Base-by-base conservation (phyloP, 2,329 filamentous ascomycete genomes). In the Neofusicoccum parvum region DNA sequence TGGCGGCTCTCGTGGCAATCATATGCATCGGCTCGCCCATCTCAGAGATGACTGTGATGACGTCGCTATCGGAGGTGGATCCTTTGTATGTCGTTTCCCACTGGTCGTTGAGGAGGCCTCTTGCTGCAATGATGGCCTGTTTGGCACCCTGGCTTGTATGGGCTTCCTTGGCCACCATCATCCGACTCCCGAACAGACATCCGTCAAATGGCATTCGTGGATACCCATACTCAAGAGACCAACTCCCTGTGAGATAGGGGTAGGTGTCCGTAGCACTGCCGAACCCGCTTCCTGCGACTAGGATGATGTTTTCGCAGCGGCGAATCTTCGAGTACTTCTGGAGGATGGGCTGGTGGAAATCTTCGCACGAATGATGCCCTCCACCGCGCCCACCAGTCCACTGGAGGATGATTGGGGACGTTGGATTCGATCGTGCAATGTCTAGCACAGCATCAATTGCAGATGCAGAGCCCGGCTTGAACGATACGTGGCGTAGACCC, bases 1-100 rank as follows among this genome's bases (percentile, higher is more conserved):
- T 84, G 50, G 97, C 92, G 83, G 94, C 94, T 66, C 94, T 89
- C 48, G 93, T 97, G 32, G 94, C 94, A 67, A 97, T 87, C 83
- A 97, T 97, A 83, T 97, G 94, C 68, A 97, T 97, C 11, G 94
- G 94, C 83, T 97, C 93, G 48, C 94, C 94, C 94, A 97, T 97
- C 80, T 97, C 94, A 0, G 94, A 97, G 68, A 92, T 87, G 58
- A 97, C 93, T 17, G 94, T 97, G 72, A 97, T 92, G 67, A 97
- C 87, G 75, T 94, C 93, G 10, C 17, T 41, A 14, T 41, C 36
- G 34, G 17, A 39, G 34, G 34, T 2, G 36, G 4, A 1, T 11
- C 34, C 36, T 14, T 54, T 54, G 83, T 97, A 97, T 5, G 93
- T 96, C 81, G 94, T 89, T 80, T 97, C 93, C 94, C 94, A 97